Evolutionary conservation across 2,329 filamentous ascomycete species (phyloP).

Genomic region (Ophiostoma angusticollis): DNA sequence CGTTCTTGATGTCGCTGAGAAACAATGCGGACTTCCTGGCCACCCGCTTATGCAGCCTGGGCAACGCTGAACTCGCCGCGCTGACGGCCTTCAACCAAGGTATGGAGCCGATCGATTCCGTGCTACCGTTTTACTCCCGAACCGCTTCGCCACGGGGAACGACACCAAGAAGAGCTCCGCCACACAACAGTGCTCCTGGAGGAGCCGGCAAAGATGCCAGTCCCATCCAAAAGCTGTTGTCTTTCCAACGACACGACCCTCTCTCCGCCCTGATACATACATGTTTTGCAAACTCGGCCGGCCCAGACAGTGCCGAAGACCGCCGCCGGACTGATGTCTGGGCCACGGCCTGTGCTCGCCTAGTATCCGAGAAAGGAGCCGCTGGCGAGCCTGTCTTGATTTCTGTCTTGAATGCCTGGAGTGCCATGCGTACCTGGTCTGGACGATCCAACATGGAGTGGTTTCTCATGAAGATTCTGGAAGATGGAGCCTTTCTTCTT

Average conservation of each 20-base stretch:
- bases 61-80: conserved; percentile 60
- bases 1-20: conserved; percentile 69
- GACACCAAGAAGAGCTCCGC: conserved; percentile 13
- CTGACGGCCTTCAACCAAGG: conserved; percentile 68
- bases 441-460: conserved; percentile 82
- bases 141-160: conserved; percentile 31
- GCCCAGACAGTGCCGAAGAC: conserved; percentile 71
- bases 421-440: conserved; percentile 76
- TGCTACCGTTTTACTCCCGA: conserved; percentile 54
- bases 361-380: conserved; percentile 65
- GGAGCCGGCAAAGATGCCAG: conserved; percentile 6
- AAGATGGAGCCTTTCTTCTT: conserved; percentile 82
- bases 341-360: conserved; percentile 73
- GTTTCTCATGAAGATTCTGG: conserved; percentile 87
- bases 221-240: conserved; percentile 70
- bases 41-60: conserved; percentile 63
- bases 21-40: conserved; percentile 83
- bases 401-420: conserved; percentile 78
- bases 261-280: conserved; percentile 77
- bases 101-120: conserved; percentile 70
- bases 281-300: conserved; percentile 76
- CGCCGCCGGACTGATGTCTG: conserved; percentile 69
- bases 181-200: neutral
- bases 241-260: conserved; percentile 80
- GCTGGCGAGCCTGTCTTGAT: conserved; percentile 71